Base-by-base conservation (phyloP, 2,329 filamentous ascomycete genomes). In the Claviceps lovelessii region DNA sequence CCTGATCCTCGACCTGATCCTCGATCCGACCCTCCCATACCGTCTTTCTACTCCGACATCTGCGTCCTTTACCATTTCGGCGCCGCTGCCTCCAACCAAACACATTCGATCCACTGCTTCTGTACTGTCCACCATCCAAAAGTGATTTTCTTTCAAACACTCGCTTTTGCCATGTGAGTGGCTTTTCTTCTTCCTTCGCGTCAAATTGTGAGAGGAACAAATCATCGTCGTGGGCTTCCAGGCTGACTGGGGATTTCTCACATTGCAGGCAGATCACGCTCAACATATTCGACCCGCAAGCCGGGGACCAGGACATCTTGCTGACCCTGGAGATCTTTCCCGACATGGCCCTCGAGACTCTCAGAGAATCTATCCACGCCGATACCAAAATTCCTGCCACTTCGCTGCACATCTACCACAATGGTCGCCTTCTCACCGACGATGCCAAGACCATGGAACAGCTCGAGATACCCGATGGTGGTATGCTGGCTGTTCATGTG, bases 401-500 rank as follows among this genome's bases (percentile, higher is more conserved):
- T 48, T 77, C 85, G 49, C 90, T 96, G 69, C 84, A 89, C 65
- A 84, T 97, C 66, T 94, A 93, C 72, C 86, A 91, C 73, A 94
- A 96, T 68, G 93, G 91, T 60, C 80, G 82, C 60, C 80, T 90
- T 46, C 81, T 98, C 54, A 78, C 75, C 61, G 84, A 90, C 70
- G 85, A 90, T 63, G 71, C 78, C 56, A 86, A 90, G 68, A 95
- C 90, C 3, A 79, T 98, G 65, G 81, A 90, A 61, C 79, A 91
- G 63, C 79, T 90, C 37, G 80, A 85, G 46, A 86, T 98, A 62
- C 80, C 76, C 51, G 88, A 97, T 71, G 89, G 89, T 54, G 93
- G 96, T 65, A 90, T 98, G 87, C 75, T 98, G 60, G 89, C 87
- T 35, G 79, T 97, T 61, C 86, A 95, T 66, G 85, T 95, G 57